Evolutionary conservation across 1,284 basidiomycete species (phyloP).

Genomic region (Inonotus obliquus): DNA sequence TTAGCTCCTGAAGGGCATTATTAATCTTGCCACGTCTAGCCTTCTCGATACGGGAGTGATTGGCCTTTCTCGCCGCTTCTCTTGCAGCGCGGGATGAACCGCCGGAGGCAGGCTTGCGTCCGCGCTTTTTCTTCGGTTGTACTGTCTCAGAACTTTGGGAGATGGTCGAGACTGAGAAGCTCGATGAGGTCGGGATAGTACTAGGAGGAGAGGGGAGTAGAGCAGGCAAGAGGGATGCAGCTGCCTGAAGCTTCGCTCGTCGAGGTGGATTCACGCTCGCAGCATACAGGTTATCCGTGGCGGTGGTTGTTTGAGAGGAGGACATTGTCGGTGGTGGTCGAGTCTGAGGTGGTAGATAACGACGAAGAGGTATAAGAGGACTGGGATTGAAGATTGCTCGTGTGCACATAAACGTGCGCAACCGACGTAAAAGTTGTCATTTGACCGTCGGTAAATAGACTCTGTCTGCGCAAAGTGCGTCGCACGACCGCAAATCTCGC

Average conservation of each 20-base stretch:
- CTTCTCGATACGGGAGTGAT: constrained; percentile 82
- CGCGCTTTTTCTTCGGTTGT: constrained; percentile 41
- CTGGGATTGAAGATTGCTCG: not conserved
- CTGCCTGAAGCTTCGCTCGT: constrained; percentile 39
- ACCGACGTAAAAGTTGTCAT: not conserved
- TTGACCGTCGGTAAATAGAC: not conserved
- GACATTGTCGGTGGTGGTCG: not conserved
- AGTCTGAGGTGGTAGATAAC: not conserved
- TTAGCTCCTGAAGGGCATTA: constrained; percentile 64
- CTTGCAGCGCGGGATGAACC: constrained; percentile 65
- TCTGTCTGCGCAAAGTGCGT: not conserved
- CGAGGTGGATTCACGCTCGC: constrained; percentile 55
- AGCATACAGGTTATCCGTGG: constrained; percentile 32
- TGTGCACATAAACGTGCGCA: constrained; percentile 14
- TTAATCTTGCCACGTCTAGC: constrained; percentile 80
- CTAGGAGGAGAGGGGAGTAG: not conserved
- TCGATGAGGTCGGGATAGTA: not conserved
- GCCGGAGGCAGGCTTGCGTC: constrained; percentile 49
- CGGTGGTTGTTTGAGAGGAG: not conserved
- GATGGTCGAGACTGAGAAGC: not conserved
- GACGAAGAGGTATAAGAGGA: not conserved
- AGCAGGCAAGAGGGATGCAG: not conserved
- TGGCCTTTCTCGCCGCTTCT: constrained; percentile 73
- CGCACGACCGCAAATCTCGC: constrained; percentile 9
- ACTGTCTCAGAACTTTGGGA: not conserved